Percentiles rank a stretch among this genome's conserved stretches.
phyloP scores from a whole-genome alignment of 2,329 filamentous ascomycete genomes.

The Fusarium sp. region DNA sequence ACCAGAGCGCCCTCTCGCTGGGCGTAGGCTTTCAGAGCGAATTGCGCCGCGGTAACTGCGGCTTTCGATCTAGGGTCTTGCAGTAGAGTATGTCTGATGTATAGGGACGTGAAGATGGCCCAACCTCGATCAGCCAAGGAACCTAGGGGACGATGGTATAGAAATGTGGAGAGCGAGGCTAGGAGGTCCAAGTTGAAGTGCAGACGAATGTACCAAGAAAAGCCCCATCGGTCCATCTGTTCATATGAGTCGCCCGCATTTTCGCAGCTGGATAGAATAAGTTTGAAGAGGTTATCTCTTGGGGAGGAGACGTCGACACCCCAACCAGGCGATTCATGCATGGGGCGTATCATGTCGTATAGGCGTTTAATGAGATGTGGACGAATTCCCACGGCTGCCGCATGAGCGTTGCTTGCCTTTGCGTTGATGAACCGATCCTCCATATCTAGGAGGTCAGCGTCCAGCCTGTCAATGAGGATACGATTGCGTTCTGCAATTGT shows the following conservation, averaged over 20 bases:
- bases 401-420: neutral
- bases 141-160: neutral
- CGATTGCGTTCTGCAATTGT: neutral
- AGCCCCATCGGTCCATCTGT: neutral
- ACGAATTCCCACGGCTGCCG: neutral
- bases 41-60: neutral
- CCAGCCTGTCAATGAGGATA: neutral
- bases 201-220: neutral
- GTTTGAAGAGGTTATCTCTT: neutral
- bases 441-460: neutral
- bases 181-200: neutral
- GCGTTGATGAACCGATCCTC: neutral
- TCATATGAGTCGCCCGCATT: neutral
- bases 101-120: neutral
- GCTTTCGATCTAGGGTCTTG: neutral
- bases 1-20: neutral
- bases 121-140: neutral
- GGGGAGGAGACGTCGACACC: neutral
- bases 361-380: neutral
- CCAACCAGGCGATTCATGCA: neutral
- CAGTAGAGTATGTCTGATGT: neutral
- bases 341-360: neutral
- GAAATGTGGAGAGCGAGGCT: neutral
- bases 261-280: neutral
- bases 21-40: neutral